Percentiles rank a stretch among this genome's conserved stretches.
Evolutionary conservation across 2,329 filamentous ascomycete species (phyloP).

Genomic region (Pyrenochaeta sp.): DNA sequence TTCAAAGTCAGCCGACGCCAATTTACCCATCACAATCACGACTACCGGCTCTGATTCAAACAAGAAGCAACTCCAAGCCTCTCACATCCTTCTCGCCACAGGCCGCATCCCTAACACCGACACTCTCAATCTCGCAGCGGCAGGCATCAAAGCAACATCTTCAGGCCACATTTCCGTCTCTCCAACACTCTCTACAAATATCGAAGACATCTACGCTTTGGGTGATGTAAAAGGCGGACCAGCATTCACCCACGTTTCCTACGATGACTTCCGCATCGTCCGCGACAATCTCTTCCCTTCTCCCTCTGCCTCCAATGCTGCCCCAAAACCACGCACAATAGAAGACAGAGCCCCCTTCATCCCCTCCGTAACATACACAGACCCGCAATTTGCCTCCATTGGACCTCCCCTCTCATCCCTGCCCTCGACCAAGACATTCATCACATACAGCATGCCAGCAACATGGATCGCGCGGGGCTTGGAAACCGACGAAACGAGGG

Average conservation of each 20-base stretch:
- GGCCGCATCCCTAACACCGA: conserved; percentile 63
- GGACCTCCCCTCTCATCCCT: conserved; percentile 58
- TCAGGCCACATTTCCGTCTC: conserved; percentile 58
- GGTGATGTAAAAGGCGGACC: conserved; percentile 63
- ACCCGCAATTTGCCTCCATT: conserved; percentile 63
- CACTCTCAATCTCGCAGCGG: conserved; percentile 51
- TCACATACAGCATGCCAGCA: conserved; percentile 58
- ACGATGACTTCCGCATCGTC: conserved; percentile 65
- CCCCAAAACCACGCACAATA: conserved; percentile 8
- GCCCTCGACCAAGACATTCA: conserved; percentile 4
- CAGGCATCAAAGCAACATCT: conserved; percentile 52
- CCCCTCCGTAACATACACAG: conserved; percentile 63
- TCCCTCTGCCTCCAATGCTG: background rate
- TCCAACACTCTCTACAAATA: conserved; percentile 56
- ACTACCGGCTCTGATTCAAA: background rate
- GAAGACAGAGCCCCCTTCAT: conserved; percentile 36
- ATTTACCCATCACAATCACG: conserved; percentile 34
- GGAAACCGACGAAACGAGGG: conserved; percentile 62
- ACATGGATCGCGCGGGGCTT: conserved; percentile 60
- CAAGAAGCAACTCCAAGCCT: conserved; percentile 43
- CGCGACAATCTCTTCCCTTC: conserved; percentile 52
- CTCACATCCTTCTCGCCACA: conserved; percentile 61
- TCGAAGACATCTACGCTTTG: conserved; percentile 56
- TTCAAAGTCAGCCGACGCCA: conserved; percentile 18
- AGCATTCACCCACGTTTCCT: conserved; percentile 65